Evolutionary conservation across 495 filamentous ascomycete genomes (phyloP).

Genomic region (Lophiotrema nucula): DNA sequence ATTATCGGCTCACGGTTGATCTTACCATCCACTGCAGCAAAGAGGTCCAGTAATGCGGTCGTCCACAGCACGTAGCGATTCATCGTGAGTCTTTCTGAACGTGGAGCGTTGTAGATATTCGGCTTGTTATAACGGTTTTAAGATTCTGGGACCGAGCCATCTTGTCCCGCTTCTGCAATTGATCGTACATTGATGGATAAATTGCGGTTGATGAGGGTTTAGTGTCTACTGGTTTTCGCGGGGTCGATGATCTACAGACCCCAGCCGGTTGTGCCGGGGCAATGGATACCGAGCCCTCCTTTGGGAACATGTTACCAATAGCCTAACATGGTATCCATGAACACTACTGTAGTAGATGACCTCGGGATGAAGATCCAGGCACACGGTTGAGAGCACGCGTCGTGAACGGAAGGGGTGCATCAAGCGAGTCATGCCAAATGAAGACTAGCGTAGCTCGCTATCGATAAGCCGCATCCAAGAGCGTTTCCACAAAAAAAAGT

Average conservation of each 20-base stretch:
- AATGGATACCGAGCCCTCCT: constrained; percentile 17
- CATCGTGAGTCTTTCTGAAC: constrained; percentile 1
- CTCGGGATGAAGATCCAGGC: too few species aligned
- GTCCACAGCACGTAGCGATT: neutral
- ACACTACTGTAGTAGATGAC: too few species aligned
- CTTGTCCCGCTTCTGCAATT: constrained; percentile 14
- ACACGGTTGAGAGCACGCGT: too few species aligned
- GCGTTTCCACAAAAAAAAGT: too few species aligned
- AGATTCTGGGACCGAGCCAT: neutral
- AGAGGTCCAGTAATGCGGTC: neutral
- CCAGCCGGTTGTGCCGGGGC: neutral
- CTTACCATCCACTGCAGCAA: neutral
- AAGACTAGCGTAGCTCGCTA: too few species aligned
- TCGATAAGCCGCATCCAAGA: too few species aligned
- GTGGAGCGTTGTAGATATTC: neutral
- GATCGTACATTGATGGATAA: constrained; percentile 25
- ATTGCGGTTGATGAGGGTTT: constrained; percentile 19
- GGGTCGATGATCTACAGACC: constrained; percentile 14
- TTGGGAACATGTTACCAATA: too few species aligned
- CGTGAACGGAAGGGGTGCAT: too few species aligned
- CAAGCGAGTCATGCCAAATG: too few species aligned
- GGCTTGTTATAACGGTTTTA: neutral
- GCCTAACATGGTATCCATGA: too few species aligned
- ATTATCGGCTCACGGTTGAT: constrained; percentile 31
- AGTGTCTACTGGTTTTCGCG: constrained; percentile 3